These are phyloP conservation scores for Petrea volubilis DNA, from an alignment of 257 asterid genomes.

Conservation along the genomic window DNA sequence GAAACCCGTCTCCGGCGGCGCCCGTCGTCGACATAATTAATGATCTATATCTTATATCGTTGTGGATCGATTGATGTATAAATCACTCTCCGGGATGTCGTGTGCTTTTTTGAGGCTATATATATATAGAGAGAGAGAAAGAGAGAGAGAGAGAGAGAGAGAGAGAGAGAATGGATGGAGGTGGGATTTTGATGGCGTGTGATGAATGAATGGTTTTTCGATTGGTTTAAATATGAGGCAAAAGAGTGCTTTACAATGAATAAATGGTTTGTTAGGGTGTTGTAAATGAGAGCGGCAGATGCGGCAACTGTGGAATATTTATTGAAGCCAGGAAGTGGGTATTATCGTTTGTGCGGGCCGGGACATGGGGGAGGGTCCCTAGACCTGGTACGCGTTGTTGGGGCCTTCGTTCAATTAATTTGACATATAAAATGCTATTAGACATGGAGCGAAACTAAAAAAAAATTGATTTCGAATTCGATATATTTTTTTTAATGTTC, in stretches of 20 bases:
- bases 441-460: too few species aligned
- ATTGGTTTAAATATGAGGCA: neutral
- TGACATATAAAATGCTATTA: too few species aligned
- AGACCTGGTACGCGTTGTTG: neutral
- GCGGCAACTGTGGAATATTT: neutral
- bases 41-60: neutral
- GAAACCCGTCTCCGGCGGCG: constrained; percentile 59
- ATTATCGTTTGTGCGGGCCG: neutral
- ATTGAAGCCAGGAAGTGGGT: too few species aligned
- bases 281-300: neutral
- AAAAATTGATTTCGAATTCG: too few species aligned
- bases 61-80: too few species aligned
- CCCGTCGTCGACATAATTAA: constrained; percentile 42
- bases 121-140: too few species aligned
- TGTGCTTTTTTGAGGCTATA: too few species aligned
- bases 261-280: neutral
- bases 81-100: neutral
- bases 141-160: too few species aligned
- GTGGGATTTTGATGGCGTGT: neutral
- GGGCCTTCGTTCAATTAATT: too few species aligned
- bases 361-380: neutral
- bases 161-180: neutral
- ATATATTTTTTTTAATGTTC: too few species aligned
- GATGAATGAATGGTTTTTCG: neutral
- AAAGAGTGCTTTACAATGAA: neutral